Conservation (phyloP, 495 filamentous ascomycete genomes). For the Lepraria neglecta region DNA sequence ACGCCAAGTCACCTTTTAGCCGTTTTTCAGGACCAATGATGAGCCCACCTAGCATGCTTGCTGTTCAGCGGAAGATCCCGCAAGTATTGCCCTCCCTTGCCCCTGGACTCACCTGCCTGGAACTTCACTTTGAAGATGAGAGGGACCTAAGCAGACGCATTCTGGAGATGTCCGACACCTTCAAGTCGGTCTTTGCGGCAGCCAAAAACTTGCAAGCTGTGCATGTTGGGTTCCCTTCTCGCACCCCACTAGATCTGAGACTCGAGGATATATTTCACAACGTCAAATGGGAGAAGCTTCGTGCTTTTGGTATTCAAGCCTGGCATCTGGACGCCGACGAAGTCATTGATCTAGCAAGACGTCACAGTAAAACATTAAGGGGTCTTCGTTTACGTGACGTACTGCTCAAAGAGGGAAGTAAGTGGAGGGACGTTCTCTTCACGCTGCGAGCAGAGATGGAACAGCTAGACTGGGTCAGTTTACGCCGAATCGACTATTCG, state of each 20-base stretch:
- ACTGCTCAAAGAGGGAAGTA: slow-evolving; percentile 50
- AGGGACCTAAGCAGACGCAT: slow-evolving; percentile 50
- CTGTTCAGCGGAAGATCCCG: slow-evolving; percentile 43
- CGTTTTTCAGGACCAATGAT: slow-evolving; percentile 61
- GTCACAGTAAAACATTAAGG: slow-evolving; percentile 50
- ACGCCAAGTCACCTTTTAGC: slow-evolving; percentile 48
- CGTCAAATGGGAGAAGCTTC: slow-evolving; percentile 54
- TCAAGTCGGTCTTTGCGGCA: slow-evolving; percentile 50
- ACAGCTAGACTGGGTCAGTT: slow-evolving; percentile 52
- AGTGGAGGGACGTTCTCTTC: slow-evolving; percentile 56
- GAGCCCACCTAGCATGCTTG: slow-evolving; percentile 52
- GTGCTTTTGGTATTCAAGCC: slow-evolving; percentile 58
- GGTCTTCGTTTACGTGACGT: slow-evolving; percentile 54
- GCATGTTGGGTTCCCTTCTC: slow-evolving; percentile 58
- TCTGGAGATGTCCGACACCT: slow-evolving; percentile 47
- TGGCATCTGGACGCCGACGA: slow-evolving; percentile 57
- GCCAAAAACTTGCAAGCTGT: slow-evolving; percentile 57
- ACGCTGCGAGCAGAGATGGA: slow-evolving; percentile 54
- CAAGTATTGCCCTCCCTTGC: slow-evolving; percentile 47
- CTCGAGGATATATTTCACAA: slow-evolving; percentile 59
- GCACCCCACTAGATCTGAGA: slow-evolving; percentile 48
- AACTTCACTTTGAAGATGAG: slow-evolving; percentile 54
- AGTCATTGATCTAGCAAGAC: slow-evolving; percentile 50
- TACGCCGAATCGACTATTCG: slow-evolving; percentile 57
- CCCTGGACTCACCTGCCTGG: slow-evolving; percentile 50